Percentiles rank a stretch among this genome's conserved stretches.
Conservation (phyloP, 2,329 filamentous ascomycete genomes). For the Botrytis aclada region DNA sequence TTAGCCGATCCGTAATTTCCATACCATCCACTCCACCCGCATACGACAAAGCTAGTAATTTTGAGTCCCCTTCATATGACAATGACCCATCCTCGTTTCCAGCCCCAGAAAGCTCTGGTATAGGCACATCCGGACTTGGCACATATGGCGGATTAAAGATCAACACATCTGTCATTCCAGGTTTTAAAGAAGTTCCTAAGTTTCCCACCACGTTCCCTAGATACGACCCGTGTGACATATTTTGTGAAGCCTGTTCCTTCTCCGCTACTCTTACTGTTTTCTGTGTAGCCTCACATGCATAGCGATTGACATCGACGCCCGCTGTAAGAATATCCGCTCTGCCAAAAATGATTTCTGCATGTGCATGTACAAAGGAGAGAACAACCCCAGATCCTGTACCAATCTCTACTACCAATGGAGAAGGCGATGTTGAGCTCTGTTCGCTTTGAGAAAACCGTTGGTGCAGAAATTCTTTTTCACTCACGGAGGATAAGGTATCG, state of each 20-base stretch:
- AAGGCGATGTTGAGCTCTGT: slow-evolving; percentile 36
- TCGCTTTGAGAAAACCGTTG: slow-evolving; percentile 22
- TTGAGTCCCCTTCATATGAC: slow-evolving; percentile 74
- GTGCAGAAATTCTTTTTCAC: slow-evolving; percentile 34
- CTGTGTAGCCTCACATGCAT: slow-evolving; percentile 74
- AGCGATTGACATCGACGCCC: slow-evolving; percentile 79
- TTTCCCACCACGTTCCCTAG: slow-evolving; percentile 69
- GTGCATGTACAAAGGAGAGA: slow-evolving; percentile 79
- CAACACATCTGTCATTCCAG: slow-evolving; percentile 69
- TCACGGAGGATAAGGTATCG: slow-evolving; percentile 74
- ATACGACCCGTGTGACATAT: slow-evolving; percentile 47
- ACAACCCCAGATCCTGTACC: slow-evolving; percentile 92
- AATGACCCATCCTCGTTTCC: slow-evolving; percentile 33
- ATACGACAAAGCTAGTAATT: slow-evolving; percentile 80
- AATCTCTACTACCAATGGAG: slow-evolving; percentile 74
- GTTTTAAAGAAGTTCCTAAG: slow-evolving; percentile 59
- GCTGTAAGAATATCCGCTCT: slow-evolving; percentile 66
- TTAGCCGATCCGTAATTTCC: slow-evolving; percentile 81
- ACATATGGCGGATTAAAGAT: slow-evolving; percentile 98
- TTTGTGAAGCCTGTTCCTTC: slow-evolving; percentile 39
- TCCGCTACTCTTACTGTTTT: slow-evolving; percentile 60
- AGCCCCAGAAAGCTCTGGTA: slow-evolving; percentile 54
- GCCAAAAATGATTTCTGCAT: slow-evolving; percentile 70
- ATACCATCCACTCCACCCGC: slow-evolving; percentile 88
- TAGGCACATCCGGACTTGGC: slow-evolving; percentile 62